Percentiles rank a stretch among this genome's conserved stretches.
Evolutionary conservation across 176 grass and related monocot species (phyloP).

Genomic region (Pharus latifolius): DNA sequence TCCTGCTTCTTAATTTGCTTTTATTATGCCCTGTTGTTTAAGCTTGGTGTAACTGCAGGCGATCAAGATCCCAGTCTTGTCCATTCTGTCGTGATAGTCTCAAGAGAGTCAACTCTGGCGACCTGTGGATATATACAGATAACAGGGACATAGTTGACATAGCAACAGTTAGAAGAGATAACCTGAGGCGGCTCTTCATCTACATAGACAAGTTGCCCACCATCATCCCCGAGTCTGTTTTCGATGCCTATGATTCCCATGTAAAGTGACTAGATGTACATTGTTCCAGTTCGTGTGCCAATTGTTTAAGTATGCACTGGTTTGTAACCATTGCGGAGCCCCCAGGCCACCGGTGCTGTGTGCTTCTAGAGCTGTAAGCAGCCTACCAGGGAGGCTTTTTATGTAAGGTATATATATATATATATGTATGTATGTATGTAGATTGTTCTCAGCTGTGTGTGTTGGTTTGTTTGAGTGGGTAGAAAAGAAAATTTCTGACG

Average conservation of each 20-base stretch:
- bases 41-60: constrained; percentile 28
- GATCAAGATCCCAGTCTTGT: constrained; percentile 76
- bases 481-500: background rate
- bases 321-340: constrained; percentile 14
- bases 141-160: constrained; percentile 56
- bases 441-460: background rate
- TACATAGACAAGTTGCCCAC: constrained; percentile 88
- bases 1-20: background rate
- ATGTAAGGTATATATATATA: constrained; percentile 1
- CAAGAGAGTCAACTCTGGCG: constrained; percentile 57
- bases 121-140: constrained; percentile 80
- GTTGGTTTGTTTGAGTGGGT: background rate
- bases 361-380: background rate
- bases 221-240: constrained; percentile 57
- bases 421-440: too few relatives aligned
- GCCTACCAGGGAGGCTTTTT: constrained; percentile 16
- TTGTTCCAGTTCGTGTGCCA: background rate
- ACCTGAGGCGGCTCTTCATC: constrained; percentile 64
- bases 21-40: background rate
- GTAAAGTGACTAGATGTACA: constrained; percentile 85
- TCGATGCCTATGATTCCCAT: constrained; percentile 61
- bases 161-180: constrained; percentile 52
- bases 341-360: background rate
- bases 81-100: constrained; percentile 78
- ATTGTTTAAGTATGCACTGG: background rate